Evolutionary conservation across 1,284 basidiomycete genomes (phyloP), one percentile per base, ranked within the genome.

Genomic region (Marasmius sp.): DNA sequence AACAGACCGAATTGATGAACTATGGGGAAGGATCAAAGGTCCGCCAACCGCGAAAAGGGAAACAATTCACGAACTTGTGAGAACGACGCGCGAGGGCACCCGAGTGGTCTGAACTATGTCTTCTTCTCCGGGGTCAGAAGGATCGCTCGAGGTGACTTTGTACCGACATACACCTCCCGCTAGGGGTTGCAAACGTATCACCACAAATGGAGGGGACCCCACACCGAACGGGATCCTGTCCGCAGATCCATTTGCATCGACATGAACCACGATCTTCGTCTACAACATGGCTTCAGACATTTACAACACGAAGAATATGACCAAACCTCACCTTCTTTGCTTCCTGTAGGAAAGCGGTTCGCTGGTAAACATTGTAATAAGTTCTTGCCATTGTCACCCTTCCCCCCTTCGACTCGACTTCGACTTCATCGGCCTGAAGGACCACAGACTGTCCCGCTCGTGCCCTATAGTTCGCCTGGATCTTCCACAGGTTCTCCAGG

Each of bases 1-100:
- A 94, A 95, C 58, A 95, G 74, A 10, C 93, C 92, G 66, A 87
- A 93, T 70, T 91, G 91, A 69, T 95, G 91, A 61, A 94, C 93
- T 95, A 53, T 3, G 64, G 1, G 59, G 27, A 58, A 47, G 54
- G 61, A 49, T 67, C 49, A 65, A 57, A 45, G 39, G 52, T 57
- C 27, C 36, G 43, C 51, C 3, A 43, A 36, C n/a, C 27, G 20
- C 36, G 14, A 12, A 11, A 61, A 8, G 14, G 14, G 20, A 20
- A 58, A 22, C 7, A 38, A n/a, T 38, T 9, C 38, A 79, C 88
- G 71, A 71, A 95, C 93, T 92, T 1, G 91, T 94, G 57, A 92
- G 85, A 6, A 92, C 81, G 39, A 95, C 85, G 34, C 89, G 85
- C 18, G 82, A 84, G 1, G 87, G 82, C 8, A 95, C 85, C 52